Conservation (phyloP, 2,329 filamentous ascomycete genomes). For the Fusarium heterosporum region DNA sequence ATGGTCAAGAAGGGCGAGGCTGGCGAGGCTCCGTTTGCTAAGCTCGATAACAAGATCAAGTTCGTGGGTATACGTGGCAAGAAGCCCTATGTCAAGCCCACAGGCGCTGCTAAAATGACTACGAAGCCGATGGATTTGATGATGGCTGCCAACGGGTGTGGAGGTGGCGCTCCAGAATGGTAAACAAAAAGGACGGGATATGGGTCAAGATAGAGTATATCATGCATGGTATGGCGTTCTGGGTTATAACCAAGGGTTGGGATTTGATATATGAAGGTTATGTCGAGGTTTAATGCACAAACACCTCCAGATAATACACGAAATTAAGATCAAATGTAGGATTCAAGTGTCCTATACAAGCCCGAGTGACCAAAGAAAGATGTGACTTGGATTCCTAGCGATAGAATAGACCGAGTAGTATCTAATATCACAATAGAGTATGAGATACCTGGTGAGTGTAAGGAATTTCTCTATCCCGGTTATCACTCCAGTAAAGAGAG, state of each 20-base stretch:
- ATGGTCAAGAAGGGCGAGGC: slow-evolving; percentile 79
- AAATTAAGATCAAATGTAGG: not conserved
- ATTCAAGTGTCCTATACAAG: too few relatives aligned
- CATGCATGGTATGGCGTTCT: slow-evolving; percentile 23
- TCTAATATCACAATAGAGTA: too few relatives aligned
- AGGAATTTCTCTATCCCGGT: too few relatives aligned
- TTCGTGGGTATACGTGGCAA: slow-evolving; percentile 59
- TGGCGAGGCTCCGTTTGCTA: slow-evolving; percentile 54
- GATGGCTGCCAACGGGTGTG: slow-evolving; percentile 55
- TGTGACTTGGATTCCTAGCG: too few relatives aligned
- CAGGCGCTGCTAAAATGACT: slow-evolving; percentile 49
- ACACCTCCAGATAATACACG: not conserved
- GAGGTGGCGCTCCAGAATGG: slow-evolving; percentile 60
- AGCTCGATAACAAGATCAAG: slow-evolving; percentile 60
- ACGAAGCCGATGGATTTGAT: slow-evolving; percentile 55
- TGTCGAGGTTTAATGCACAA: slow-evolving; percentile 28
- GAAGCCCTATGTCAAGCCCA: slow-evolving; percentile 55
- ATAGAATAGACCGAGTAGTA: too few relatives aligned
- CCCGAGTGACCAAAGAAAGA: not conserved
- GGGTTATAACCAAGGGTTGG: slow-evolving; percentile 1
- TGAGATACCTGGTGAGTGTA: too few relatives aligned
- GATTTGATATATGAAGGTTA: slow-evolving; percentile 5
- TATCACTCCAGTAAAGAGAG: too few relatives aligned
- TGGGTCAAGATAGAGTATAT: slow-evolving; percentile 1
- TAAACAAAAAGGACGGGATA: slow-evolving; percentile 42